A percentile compares a stretch with the other conserved stretches of the same genome.
phyloP scores from a whole-genome alignment of 345 rosid genomes.

The Boechera retrofracta region DNA sequence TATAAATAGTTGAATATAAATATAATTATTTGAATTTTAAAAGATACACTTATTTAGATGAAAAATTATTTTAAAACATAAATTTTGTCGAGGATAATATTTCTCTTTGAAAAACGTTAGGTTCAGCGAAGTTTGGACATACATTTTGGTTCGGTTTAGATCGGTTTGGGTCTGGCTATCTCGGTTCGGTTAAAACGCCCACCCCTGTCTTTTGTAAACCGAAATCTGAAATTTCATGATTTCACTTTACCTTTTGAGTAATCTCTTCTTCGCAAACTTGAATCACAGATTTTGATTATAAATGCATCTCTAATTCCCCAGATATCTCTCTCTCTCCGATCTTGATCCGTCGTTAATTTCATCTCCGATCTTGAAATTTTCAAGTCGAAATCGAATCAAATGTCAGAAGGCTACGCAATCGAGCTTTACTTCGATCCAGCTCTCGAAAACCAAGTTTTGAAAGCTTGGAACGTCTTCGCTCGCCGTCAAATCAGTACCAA shows the following conservation, averaged over 20 bases:
- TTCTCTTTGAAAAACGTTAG: no score
- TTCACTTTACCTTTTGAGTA: slow-evolving; percentile 2
- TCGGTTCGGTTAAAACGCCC: no score
- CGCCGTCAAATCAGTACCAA: slow-evolving; percentile 97
- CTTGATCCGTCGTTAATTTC: background rate
- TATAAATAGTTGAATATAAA: no score
- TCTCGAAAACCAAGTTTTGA: slow-evolving; percentile 91
- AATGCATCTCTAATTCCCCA: background rate
- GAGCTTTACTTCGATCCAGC: slow-evolving; percentile 99
- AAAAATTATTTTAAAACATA: no score
- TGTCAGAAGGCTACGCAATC: slow-evolving; percentile 84
- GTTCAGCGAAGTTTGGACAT: no score
- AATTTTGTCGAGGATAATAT: no score
- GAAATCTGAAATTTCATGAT: no score
- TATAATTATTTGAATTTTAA: no score
- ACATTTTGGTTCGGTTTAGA: no score
- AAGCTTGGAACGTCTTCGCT: slow-evolving; percentile 98
- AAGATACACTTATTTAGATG: no score
- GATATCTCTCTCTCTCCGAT: slow-evolving; percentile 22
- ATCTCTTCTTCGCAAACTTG: background rate
- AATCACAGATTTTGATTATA: background rate
- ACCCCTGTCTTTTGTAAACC: no score
- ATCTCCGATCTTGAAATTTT: slow-evolving; percentile 14
- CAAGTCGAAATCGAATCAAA: slow-evolving; percentile 33
- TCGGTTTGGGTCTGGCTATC: no score